Evolutionary conservation across 116 monocot genomes (phyloP), one percentile per base, ranked within the genome.

Genomic region (Papilionanthe hybrid): DNA sequence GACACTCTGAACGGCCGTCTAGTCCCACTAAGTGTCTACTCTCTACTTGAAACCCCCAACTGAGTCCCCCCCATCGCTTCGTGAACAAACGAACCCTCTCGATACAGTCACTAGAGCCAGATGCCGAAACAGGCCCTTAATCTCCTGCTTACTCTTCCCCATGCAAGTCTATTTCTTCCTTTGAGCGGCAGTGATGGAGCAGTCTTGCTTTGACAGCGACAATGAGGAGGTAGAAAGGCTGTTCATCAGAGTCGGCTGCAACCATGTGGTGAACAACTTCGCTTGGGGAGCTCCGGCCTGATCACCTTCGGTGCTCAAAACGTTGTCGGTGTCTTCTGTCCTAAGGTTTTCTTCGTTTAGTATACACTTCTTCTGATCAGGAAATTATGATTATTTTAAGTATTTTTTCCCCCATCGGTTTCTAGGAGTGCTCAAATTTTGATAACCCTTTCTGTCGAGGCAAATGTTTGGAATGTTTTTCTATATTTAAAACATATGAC

Each of bases 241-340:
- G 68, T 99, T 99, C 87, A 85, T 99, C 27, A 91, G 90, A 74
- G 88, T 93, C 8, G 98, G 98, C 0, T 99, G 98, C 85, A 99
- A 94, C 79, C 84, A 95, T 23, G 83, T 99, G 42, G 93, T 99
- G 58, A 93, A 94, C 90, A 99, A 95, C 79, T 91, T 93, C 79
- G 94, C 98, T 29, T 94, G 95, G 98, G 91, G 95, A 4, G 90
- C 17, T 94, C 88, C 63, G 91, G 88, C 41, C 85, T 93, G 55
- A 91, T 93, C 75, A 87, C 98, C 76, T 99, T 99, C 75, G 98
- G 98, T 18, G 85, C 95, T 17, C 93, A 99, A 78, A 91, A 94
- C 86, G 93, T 90, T 25, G 95, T 99, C 78, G 92, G 94, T 76
- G 78, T 99, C 82, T 99, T 99, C 77, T 87, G 81, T 82, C 93